Base-by-base conservation (phyloP, 306 rosid genomes). In the Purshia tridentata region DNA sequence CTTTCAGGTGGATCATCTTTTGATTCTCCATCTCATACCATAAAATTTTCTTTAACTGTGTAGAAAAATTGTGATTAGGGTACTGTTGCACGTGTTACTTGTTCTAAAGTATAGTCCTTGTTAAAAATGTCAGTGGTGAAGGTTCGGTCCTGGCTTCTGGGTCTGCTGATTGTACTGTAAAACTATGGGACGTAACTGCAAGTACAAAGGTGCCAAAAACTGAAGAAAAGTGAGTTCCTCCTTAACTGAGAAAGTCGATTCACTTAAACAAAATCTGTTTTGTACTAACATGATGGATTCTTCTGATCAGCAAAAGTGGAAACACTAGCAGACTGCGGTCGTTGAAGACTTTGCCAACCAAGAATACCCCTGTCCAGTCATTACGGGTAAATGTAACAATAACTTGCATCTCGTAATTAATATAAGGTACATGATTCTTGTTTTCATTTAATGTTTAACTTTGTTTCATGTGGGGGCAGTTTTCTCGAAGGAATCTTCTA, bases 131-230 rank as follows among this genome's bases (percentile, higher is more conserved):
- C 89, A 94, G 99, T 53, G 88, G 95, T 47, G 97, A 94, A 87
- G 96, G 97, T 74, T 86, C 99, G 67, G 76, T 94, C 56, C 90
- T 94, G 71, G 99, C 99, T 51, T 91, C 99, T 39, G 99, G 99
- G 39, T 94, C 97, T 29, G 97, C 97, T 49, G 99, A 94, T 85
- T 86, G 89, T 85, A 87, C 96, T 20, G 98, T 94, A n/a, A 94
- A 91, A 76, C 73, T 94, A 74, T 94, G 99, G 98, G 99, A 94
- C 72, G 88, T 91, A 63, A 87, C 85, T 74, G 60, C 93, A 40
- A 94, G 96, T 85, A 83, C 96, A 3, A 94, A 90, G 78, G 85
- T 78, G 74, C 76, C 91, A 29, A 88, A 82, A 74, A 68, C 79
- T 18, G 99, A 94, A 59, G 99, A 94, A 78, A 88, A 77, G 98